These are phyloP conservation scores for Laguncularia racemosa DNA, from an alignment of 345 rosid species.

Conservation along the genomic window DNA sequence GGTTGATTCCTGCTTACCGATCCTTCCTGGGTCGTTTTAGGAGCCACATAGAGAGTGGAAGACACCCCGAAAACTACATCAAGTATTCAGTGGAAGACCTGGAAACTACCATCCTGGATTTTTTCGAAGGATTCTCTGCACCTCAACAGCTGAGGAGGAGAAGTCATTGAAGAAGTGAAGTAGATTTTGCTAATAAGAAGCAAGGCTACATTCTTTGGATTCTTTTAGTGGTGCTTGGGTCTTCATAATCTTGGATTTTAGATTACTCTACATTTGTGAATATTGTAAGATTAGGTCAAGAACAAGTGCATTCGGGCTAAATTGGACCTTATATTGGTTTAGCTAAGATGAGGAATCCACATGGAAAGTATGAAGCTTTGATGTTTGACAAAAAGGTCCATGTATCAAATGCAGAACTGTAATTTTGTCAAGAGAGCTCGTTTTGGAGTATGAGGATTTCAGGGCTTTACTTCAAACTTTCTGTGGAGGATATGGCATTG, in stretches of 20 bases:
- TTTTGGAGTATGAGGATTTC: too few species aligned
- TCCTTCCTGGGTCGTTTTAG: slow-evolving; percentile 92
- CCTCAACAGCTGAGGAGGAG: slow-evolving; percentile 79
- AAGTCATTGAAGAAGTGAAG: slow-evolving; percentile 40
- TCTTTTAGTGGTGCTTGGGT: slow-evolving; percentile 45
- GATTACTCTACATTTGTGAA: too few species aligned
- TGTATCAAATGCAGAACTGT: too few species aligned
- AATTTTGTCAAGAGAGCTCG: too few species aligned
- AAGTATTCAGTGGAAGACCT: slow-evolving; percentile 84
- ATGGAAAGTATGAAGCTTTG: too few species aligned
- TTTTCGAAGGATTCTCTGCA: slow-evolving; percentile 78
- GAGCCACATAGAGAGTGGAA: slow-evolving; percentile 87
- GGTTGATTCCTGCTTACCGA: slow-evolving; percentile 84
- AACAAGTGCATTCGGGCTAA: too few species aligned
- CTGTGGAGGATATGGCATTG: too few species aligned
- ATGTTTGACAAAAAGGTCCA: too few species aligned
- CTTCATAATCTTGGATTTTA: background rate
- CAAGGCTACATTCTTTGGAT: slow-evolving; percentile 59
- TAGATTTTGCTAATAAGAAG: slow-evolving; percentile 34
- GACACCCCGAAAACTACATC: slow-evolving; percentile 89
- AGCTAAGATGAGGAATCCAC: too few species aligned
- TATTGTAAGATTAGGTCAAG: too few species aligned
- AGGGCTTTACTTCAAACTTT: too few species aligned
- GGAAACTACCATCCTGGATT: slow-evolving; percentile 78
- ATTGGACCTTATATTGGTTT: too few species aligned